Evolutionary conservation across 306 rosid genomes (phyloP), one percentile per base, ranked within the genome.

Genomic region (Citrullus amarus): DNA sequence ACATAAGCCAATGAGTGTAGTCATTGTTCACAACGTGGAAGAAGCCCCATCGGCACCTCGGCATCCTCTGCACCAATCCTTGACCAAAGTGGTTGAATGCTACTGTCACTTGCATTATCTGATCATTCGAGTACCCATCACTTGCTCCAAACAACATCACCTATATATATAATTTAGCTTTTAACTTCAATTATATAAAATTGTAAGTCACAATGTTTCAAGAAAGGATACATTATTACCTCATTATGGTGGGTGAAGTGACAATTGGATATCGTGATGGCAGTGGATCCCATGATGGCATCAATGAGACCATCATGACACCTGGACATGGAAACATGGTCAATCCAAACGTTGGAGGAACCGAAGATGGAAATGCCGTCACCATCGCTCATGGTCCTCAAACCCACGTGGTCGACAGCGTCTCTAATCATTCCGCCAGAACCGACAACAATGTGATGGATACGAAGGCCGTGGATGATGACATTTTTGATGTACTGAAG

Each of bases 31-130:
- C 89, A 0, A 84, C 80, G 32, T 93, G 97, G 79, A 91, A 5
- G 69, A 91, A 93, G 38, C 97, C 98, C 78, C 71, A 84, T 79
- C 96, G 81, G 54, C 78, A 63, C 77, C 97, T 90, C 1, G 98
- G 96, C 93, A 93, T 91, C 80, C 98, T 86, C 73, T 93, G 97
- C 46, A 84, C 66, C 61, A 87, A 81, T 84, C 93, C 91, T 61
- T 77, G 67, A 0, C 98, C 98, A 18, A 88, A 91, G 79, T 93
- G 91, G 84, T 93, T 93, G 90, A 93, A 93, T 36, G 96, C 97
- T 38, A 91, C 22, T 0, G 96, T 93, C 17, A 93, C 53, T 78
- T 93, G 98, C 97, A 90, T 91, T 8, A 89, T 80, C 77, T 78
- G 16, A 59, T 93, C 98, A 0, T 34, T 80, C 0, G 32, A 0